These are phyloP conservation scores for Leavenworthia alabamica DNA, from an alignment of 345 rosid species.

Conservation along the genomic window DNA sequence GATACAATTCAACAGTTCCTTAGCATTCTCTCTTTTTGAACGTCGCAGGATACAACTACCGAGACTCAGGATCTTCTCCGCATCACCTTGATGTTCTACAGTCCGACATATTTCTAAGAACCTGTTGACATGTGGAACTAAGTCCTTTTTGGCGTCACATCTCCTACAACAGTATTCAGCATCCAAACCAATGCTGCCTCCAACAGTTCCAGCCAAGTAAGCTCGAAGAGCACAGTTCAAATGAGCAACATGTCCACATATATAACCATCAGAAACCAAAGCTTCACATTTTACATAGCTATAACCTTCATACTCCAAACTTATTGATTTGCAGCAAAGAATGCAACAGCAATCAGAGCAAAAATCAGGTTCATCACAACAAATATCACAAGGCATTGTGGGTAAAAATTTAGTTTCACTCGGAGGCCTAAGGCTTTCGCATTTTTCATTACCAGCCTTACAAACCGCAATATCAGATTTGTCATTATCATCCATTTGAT, in stretches of 20 bases:
- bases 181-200: slow-evolving; percentile 84
- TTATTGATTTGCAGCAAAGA: slow-evolving; percentile 59
- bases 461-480: slow-evolving; percentile 41
- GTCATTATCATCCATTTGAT: slow-evolving; percentile 24
- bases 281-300: slow-evolving; percentile 73
- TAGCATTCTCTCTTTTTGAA: slow-evolving; percentile 48
- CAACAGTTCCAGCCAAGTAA: slow-evolving; percentile 80
- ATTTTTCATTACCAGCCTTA: slow-evolving; percentile 62
- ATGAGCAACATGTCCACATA: slow-evolving; percentile 84
- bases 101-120: slow-evolving; percentile 52
- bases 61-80: slow-evolving; percentile 53
- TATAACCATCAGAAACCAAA: slow-evolving; percentile 36
- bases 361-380: slow-evolving; percentile 66
- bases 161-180: slow-evolving; percentile 81
- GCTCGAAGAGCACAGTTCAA: slow-evolving; percentile 75
- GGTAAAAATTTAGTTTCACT: slow-evolving; percentile 27
- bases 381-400: slow-evolving; percentile 66
- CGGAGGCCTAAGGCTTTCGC: slow-evolving; percentile 39
- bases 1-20: slow-evolving; percentile 39
- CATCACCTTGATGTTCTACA: slow-evolving; percentile 42
- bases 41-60: slow-evolving; percentile 57
- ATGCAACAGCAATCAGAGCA: slow-evolving; percentile 84
- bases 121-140: slow-evolving; percentile 55
- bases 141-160: slow-evolving; percentile 63
- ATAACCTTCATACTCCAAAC: slow-evolving; percentile 47